Base-by-base conservation (phyloP, 345 rosid genomes). In the Linum trigynum region DNA sequence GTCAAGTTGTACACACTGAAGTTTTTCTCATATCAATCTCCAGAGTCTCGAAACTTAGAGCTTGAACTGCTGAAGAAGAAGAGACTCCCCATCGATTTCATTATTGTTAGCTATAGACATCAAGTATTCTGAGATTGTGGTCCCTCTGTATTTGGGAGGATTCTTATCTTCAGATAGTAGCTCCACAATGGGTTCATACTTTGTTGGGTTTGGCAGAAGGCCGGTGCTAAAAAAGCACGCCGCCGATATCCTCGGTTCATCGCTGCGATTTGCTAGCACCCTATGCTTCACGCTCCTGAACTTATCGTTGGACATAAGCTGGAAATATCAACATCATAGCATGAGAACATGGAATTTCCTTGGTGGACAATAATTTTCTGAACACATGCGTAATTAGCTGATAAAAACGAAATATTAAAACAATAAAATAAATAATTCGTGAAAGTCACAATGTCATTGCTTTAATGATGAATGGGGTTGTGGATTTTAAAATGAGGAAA, bases 111-210 rank as follows among this genome's bases (percentile, higher is more conserved):
- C 63, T 15, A 23, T 37, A 23, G 32, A 23, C 32, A 17, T 38
- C 0, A 62, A 60, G 53, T 71, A 63, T 7, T 82, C 82, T 38
- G 57, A 53, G 38, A 80, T 37, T 0, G 84, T 76, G 53, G 75
- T 76, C 40, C 66, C 82, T 67, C 76, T 80, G 71, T 80, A 86
- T 55, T 71, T 77, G 2, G 79, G 82, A 61, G 81, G 76, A 74
- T 76, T 71, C 3, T 65, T n/a, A n/a, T n/a, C 83, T 66, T 80
- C 77, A 2, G 88, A 80, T 57, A 80, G 71, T 67, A 84, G 51
- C 77, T 85, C 78, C 41, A 69, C 16, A 15, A 76, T 71, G 6
- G 80, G 80, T 39, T 72, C 79, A 7, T 69, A 77, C 38, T 32
- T 35, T 57, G 65, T 75, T 0, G 45, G 39, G 1, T 55, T 67